Conservation (phyloP, 1,284 basidiomycete genomes). For the Ceratobasidium sp. region DNA sequence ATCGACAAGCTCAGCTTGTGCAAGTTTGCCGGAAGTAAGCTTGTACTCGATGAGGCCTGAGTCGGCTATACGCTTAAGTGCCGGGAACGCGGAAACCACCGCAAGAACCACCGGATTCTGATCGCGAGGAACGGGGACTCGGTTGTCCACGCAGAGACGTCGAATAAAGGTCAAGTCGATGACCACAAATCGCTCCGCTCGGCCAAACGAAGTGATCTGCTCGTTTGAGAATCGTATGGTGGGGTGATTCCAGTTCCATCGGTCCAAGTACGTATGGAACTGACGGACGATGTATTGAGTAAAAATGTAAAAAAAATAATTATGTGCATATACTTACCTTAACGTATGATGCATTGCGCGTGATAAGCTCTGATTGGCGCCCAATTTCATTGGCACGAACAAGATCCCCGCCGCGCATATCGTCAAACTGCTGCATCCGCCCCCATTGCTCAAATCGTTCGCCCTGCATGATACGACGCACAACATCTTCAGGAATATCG, state of each 20-base stretch:
- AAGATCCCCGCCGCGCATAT: no score
- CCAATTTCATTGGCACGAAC: not conserved
- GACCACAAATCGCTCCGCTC: not conserved
- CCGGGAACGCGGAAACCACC: not conserved
- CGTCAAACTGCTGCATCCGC: slow-evolving; percentile 30
- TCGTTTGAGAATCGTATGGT: no score
- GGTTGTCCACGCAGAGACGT: slow-evolving; percentile 14
- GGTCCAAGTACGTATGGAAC: no score
- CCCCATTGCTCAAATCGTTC: not conserved
- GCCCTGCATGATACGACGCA: not conserved
- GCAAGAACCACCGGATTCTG: not conserved
- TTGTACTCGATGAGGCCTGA: slow-evolving; percentile 26
- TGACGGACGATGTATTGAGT: not conserved
- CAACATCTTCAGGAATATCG: not conserved
- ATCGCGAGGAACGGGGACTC: not conserved
- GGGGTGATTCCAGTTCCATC: no score
- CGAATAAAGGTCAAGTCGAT: slow-evolving; percentile 13
- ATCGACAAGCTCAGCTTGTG: not conserved
- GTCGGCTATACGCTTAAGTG: not conserved
- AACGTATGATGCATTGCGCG: slow-evolving; percentile 19
- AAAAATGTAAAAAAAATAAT: no score
- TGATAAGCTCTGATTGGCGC: not conserved
- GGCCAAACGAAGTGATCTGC: not conserved
- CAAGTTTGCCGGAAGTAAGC: no score
- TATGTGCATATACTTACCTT: slow-evolving; percentile 8